A percentile compares a stretch with the other conserved stretches of the same genome.
These are phyloP conservation scores for Rhododendron vialii DNA, from an alignment of 148 eudicot species.

Conservation along the genomic window DNA sequence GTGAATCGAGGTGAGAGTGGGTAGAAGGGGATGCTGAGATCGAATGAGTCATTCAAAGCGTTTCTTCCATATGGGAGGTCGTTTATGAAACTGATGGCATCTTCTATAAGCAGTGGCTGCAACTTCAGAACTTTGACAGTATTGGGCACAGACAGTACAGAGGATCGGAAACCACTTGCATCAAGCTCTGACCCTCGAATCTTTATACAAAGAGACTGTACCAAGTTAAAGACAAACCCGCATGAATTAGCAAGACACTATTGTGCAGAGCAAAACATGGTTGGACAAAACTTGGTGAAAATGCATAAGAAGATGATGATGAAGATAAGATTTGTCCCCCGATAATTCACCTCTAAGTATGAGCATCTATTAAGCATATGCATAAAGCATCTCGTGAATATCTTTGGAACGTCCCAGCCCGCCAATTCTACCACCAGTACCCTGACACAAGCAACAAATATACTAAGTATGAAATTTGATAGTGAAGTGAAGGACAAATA, in stretches of 20 bases:
- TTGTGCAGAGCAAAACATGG: neutral
- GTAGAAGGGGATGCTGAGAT: neutral
- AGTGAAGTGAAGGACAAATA: neutral
- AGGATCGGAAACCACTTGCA: constrained; percentile 6
- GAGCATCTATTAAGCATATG: constrained; percentile 18
- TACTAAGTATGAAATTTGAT: neutral
- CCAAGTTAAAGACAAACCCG: neutral
- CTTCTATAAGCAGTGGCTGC: constrained; percentile 24
- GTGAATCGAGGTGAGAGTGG: constrained; percentile 1
- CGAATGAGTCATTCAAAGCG: neutral
- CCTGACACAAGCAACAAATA: constrained; percentile 20
- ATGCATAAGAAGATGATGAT: neutral
- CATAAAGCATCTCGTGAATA: constrained; percentile 11
- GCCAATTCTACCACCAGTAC: constrained; percentile 35
- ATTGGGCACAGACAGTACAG: constrained; percentile 26
- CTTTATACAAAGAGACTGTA: constrained; percentile 40
- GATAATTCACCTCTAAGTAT: constrained; percentile 31
- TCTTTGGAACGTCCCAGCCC: constrained; percentile 2
- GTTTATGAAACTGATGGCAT: constrained; percentile 14
- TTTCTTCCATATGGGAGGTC: constrained; percentile 8
- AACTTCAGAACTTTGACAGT: constrained; percentile 33
- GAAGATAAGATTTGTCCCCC: neutral
- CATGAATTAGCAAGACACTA: neutral
- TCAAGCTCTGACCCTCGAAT: constrained; percentile 25
- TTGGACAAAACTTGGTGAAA: neutral